Evolutionary conservation across 148 eudicot species (phyloP), one percentile per base, ranked within the genome.

Genomic region (Cornus controversa): DNA sequence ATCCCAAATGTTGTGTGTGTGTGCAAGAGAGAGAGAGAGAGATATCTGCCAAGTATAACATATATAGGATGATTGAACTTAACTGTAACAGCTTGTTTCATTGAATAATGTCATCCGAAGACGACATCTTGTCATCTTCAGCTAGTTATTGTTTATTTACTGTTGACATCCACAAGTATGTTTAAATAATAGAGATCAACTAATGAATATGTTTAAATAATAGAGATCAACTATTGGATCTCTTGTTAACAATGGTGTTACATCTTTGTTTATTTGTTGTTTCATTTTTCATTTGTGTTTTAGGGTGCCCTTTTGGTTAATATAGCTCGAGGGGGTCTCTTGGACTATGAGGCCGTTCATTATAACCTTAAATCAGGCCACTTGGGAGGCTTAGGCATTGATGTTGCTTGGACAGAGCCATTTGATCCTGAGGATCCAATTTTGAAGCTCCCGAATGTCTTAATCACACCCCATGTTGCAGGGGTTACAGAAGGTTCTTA

Each of bases 381-480:
- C 76, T 83, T 93, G 79, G 98, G 97, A 68, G 99, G 99, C 23
- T 84, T 96, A 85, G 98, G 90, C n/a, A 87, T 87, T 26, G 99
- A 96, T 81, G 99, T 93, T 67, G 98, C 98, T 67, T 96, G 99
- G 98, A 88, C 85, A 23, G 99, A 96, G 78, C 99, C 99, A 66
- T 89, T 96, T 75, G 90, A 96, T 81, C 97, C 99, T 2, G 86
- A 86, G 14, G 97, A 96, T 81, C 89, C 90, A 23, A 75, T 96
- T 77, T 74, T 96, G 75, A 85, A 92, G 89, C 81, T 87, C 72
- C 91, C 92, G 72, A 96, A 93, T 85, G 98, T 96, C 69, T 79
- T 96, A 45, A 69, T 92, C 81, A 96, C 99, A 34, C 98, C 98
- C 37, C 99, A 96, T 84, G 98, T 96, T 89, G 99, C 94, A 40